phyloP scores from a whole-genome alignment of 495 filamentous ascomycete genomes.

The Usnea hakonensis region DNA sequence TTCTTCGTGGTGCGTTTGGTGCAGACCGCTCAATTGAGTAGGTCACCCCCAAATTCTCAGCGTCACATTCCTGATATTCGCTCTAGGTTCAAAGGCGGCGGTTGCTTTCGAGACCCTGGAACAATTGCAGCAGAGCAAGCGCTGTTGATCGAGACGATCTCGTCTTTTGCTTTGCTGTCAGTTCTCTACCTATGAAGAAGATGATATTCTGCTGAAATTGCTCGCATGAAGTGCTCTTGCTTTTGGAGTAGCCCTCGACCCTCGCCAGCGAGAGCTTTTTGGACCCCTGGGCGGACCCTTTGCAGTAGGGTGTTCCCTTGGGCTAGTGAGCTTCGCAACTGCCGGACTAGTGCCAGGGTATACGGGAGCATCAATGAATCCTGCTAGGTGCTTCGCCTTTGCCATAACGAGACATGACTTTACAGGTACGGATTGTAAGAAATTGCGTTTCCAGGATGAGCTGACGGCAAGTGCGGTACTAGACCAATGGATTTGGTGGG shows the following conservation, averaged over 20 bases:
- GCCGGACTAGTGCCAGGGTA: conserved; percentile 14
- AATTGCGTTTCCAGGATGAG: background rate
- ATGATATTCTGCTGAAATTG: background rate
- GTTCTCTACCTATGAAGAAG: background rate
- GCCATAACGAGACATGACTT: conserved; percentile 12
- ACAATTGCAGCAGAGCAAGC: conserved; percentile 27
- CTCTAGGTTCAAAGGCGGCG: conserved; percentile 28
- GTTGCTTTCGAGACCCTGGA: conserved; percentile 28
- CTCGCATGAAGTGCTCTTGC: conserved; percentile 24
- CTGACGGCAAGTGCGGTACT: background rate
- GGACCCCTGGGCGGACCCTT: conserved; percentile 45
- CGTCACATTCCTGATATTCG: background rate
- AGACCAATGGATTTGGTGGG: conserved; percentile 21
- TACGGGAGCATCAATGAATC: conserved; percentile 16
- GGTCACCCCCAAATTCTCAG: background rate
- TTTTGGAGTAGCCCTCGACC: conserved; percentile 51
- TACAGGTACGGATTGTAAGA: background rate
- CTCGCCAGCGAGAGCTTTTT: conserved; percentile 44
- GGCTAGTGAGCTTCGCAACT: conserved; percentile 37
- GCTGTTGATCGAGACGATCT: conserved; percentile 40
- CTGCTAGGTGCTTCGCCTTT: conserved; percentile 16
- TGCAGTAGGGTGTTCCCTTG: conserved; percentile 44
- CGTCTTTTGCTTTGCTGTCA: conserved; percentile 33
- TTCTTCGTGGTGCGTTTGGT: conserved; percentile 33
- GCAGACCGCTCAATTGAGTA: conserved; percentile 17